Base-by-base conservation (phyloP, 2,329 filamentous ascomycete genomes). In the Colletotrichum cereale region DNA sequence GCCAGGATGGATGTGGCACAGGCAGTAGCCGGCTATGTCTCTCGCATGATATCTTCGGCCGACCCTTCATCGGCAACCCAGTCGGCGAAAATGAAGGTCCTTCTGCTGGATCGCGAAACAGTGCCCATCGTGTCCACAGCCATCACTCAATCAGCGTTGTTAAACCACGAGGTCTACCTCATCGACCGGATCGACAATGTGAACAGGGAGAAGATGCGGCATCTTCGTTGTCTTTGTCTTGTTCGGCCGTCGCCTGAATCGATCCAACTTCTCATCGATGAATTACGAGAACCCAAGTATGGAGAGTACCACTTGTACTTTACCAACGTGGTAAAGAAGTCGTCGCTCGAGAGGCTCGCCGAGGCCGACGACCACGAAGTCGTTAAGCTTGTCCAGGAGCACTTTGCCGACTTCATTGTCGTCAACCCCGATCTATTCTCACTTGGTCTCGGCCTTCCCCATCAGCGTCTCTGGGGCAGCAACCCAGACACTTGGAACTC, bases 301-400 rank as follows among this genome's bases (percentile, higher is more conserved):
- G 96, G 96, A 75, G 96, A 99, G 84, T 99, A 99, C 83, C 91
- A 97, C 79, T 89, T 99, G 67, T 98, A 97, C 82, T 97, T 99
- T 82, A 98, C 95, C 86, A 99, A 99, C 80, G 93, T 99, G 71
- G 92, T 96, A 78, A 97, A 97, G 82, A 99, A 99, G 83, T 98
- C 96, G 2, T 93, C 96, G 0, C 86, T 99, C 31, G 96, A 99
- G 81, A 90, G 96, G 53, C 86, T 99, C 53, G 96, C 96, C 42
- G 97, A 99, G 85, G 95, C 96, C 34, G 96, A 99, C 80, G 95
- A 98, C 76, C 95, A 99, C 79, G 97, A 99, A 82, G 94, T 99
- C 44, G 96, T 99, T 74, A 97, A 95, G 79, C 87, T 90, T 16
- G 93, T 99, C 1, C 95, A 98, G 79, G 96, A 99, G 82, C 94